phyloP scores from a whole-genome alignment of 1,139 yeast genomes.

The Taphrina wiesneri region DNA sequence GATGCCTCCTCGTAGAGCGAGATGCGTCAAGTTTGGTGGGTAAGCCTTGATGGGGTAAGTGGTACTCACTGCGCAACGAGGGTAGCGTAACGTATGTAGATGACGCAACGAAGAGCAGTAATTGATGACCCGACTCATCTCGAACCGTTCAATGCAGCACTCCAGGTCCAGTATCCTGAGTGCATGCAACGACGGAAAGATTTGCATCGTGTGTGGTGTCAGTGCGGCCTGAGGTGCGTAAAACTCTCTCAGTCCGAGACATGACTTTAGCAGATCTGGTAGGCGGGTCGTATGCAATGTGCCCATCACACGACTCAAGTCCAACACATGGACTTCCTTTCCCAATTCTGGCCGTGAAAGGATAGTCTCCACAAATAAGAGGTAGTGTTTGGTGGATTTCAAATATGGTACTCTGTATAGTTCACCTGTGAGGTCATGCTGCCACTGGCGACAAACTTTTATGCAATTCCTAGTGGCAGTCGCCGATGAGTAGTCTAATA shows the following conservation, averaged over 20 bases:
- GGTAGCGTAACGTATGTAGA: constrained; percentile 21
- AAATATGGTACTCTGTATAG: constrained; percentile 1
- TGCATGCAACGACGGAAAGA: neutral
- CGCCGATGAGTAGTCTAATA: neutral
- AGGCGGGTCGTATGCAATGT: constrained; percentile 11
- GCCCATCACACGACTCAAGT: constrained; percentile 24
- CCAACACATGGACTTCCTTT: constrained; percentile 1
- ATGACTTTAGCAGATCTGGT: constrained; percentile 6
- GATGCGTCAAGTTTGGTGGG: constrained; percentile 11
- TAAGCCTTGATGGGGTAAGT: constrained; percentile 18
- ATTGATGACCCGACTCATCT: constrained; percentile 17
- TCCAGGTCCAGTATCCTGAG: constrained; percentile 22
- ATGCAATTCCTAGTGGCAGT: neutral
- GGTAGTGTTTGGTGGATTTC: neutral
- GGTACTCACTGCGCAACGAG: constrained; percentile 29
- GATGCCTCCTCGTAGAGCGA: constrained; percentile 29
- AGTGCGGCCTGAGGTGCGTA: constrained; percentile 28
- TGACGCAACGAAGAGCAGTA: neutral
- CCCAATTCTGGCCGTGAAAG: neutral
- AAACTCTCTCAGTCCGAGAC: constrained; percentile 7
- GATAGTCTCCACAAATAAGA: constrained; percentile 14
- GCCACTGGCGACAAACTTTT: constrained; percentile 9
- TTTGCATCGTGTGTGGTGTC: constrained; percentile 23
- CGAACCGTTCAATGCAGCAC: constrained; percentile 30
- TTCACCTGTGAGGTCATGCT: neutral